Base-by-base conservation (phyloP, 176 grass and related monocot genomes). In the Musa schizocarpa region DNA sequence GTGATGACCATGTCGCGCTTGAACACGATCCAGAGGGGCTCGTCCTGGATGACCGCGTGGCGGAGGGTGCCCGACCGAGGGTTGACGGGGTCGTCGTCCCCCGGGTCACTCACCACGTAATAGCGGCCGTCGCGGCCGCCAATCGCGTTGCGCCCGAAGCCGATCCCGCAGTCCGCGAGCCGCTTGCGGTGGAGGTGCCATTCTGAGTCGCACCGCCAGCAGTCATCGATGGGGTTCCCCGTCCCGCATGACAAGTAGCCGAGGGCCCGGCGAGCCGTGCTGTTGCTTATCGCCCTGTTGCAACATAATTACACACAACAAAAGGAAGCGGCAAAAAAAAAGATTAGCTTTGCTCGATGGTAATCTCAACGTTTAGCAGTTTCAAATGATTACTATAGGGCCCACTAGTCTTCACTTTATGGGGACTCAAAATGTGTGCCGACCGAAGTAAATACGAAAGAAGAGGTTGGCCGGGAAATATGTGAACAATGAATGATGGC, bases 201-300 rank as follows among this genome's bases (percentile, higher is more conserved):
- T 1, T 77, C 43, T 6, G 62, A 62, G 75, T 77, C 75, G 75
- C 75, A 77, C 29, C 75, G 75, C 75, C 75, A 77, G 75, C 75
- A 77, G 75, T 77, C 75, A 21, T 77, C 75, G 22, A 77, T 63
- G 34, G 75, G 75, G 61, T 77, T 77, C 57, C 75, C 75, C 4
- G 59, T 77, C 9, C 34, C 75, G 59, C 75, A 77, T 9, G 59
- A 65, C 59, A 77, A 52, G 49, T 77, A 77, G 50, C 61, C 62
- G 9, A 77, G 62, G 9, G 17, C 58, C 59, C 75, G 75, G 5
- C 75, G 75, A 1, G 75, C 62, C 3, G 16, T 77, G 61, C 75
- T 77, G 19, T 66, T 65, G 34, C 65, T 50, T 9, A 77, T 77
- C 75, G n/a, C 52, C 25, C 75, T 77, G 75, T 49, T 50, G 9